Base-by-base conservation (phyloP, 495 filamentous ascomycete genomes). In the Cenococcum geophilum region DNA sequence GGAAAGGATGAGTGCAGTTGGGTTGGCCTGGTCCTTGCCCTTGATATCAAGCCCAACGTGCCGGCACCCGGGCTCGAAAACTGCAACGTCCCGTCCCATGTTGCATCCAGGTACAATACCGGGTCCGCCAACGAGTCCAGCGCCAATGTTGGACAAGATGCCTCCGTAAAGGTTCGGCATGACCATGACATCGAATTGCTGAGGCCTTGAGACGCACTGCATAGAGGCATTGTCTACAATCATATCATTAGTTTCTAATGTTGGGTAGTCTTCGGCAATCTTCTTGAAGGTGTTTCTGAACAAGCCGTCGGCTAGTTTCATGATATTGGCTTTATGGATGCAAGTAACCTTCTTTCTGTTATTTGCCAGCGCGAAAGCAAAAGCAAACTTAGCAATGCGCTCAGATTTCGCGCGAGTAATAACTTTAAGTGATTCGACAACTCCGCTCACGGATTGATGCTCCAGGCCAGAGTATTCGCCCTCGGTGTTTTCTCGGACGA, bases 271-370 rank as follows among this genome's bases (percentile, higher is more conserved):
- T 76, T 91, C 86, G 53, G 91, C 89, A 65, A 95, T 85, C 67
- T 86, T 83, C 78, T 95, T 88, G 83, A 97, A 93, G 50, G 93
- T 98, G 76, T 86, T 90, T 71, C 93, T 88, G 86, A 98, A 98
- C 61, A 98, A 86, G 78, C 93, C 93, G 71, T 97, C 93, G 76
- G 92, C 92, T 55, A 98, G 81, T 82, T 98, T 97, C 93, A 98
- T 98, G 79, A 98, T 98, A 80, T 97, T 98, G 72, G 93, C 95
- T 81, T 98, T 98, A 83, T 98, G 95, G 70, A 98, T 96, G 77
- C 91, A 96, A 64, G 92, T 97, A 27, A 97, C 90, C 85, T 96
- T 97, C 81, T 93, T 90, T 70, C 95, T 83, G 84, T 95, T 91
- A 80, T 97, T 98, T 70, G 95, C 93, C 48, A 96, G 86, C 16